phyloP scores from a whole-genome alignment of 805 yeast species.

The Wickerhamiella alocasiicola region DNA sequence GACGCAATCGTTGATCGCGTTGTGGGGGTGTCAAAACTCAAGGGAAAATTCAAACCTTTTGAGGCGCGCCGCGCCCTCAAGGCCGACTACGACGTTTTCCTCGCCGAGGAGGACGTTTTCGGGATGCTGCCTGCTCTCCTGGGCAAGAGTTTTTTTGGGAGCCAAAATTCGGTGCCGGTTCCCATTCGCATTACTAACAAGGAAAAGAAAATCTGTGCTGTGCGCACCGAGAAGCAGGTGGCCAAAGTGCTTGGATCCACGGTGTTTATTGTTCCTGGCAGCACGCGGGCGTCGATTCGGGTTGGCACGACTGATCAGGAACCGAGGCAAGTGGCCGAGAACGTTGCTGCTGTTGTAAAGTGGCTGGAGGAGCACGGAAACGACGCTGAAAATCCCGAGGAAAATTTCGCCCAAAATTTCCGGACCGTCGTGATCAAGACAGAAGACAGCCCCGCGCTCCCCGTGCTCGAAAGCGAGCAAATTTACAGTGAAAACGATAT shows the following conservation, averaged over 20 bases:
- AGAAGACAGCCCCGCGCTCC: conserved; percentile 65
- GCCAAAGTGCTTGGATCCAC: conserved; percentile 47
- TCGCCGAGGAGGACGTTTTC: conserved; percentile 74
- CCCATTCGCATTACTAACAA: conserved; percentile 29
- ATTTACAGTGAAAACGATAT: conserved; percentile 39
- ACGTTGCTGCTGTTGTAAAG: conserved; percentile 43
- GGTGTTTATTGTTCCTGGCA: conserved; percentile 56
- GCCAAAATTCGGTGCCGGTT: conserved; percentile 59
- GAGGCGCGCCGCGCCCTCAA: conserved; percentile 74
- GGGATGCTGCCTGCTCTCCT: conserved; percentile 70
- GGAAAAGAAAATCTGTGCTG: conserved; percentile 34
- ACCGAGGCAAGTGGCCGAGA: conserved; percentile 42
- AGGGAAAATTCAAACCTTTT: conserved; percentile 69
- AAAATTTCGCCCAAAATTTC: conserved; percentile 31
- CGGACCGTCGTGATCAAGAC: conserved; percentile 47
- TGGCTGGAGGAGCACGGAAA: conserved; percentile 31
- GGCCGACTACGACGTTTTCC: conserved; percentile 56
- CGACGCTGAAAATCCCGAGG: conserved; percentile 10
- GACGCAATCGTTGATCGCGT: conserved; percentile 32
- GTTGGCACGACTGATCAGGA: conserved; percentile 46
- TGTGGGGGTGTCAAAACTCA: conserved; percentile 60
- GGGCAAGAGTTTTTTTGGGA: conserved; percentile 64
- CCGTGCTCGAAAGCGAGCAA: conserved; percentile 59
- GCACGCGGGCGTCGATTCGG: conserved; percentile 51
- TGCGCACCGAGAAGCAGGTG: conserved; percentile 46